Percentiles rank a stretch among this genome's conserved stretches.
phyloP scores from a whole-genome alignment of 331 rosid genomes.

The Malus hybrid region DNA sequence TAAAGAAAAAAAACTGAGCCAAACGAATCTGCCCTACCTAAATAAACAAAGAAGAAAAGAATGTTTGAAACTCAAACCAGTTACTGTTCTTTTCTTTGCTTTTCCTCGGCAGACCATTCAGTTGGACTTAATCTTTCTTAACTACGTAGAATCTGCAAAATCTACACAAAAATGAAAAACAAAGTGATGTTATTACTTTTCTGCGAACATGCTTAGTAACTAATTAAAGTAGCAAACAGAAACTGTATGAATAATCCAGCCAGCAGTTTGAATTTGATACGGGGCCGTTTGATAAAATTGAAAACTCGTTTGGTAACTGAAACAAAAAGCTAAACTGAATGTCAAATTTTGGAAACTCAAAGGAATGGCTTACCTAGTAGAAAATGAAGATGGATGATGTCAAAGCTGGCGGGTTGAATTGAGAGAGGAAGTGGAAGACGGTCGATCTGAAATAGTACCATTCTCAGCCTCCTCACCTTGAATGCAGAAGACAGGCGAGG shows the following conservation, averaged over 20 bases:
- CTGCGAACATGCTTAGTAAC: background rate
- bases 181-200: background rate
- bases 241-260: background rate
- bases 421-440: conserved; percentile 54
- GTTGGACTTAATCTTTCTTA: background rate
- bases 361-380: background rate
- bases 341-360: no score
- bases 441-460: conserved; percentile 38
- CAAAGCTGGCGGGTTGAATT: conserved; percentile 45
- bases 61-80: conserved; percentile 6
- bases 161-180: background rate
- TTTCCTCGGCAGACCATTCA: background rate
- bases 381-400: background rate
- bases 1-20: background rate
- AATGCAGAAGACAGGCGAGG: conserved; percentile 42
- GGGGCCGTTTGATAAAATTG: no score
- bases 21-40: background rate
- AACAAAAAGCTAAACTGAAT: no score
- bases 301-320: no score
- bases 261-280: background rate
- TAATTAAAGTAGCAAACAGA: background rate
- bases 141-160: background rate
- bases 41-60: conserved; percentile 2
- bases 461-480: conserved; percentile 44
- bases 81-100: background rate